Evolutionary conservation across 352 stramenopile species (phyloP), one percentile per base, ranked within the genome.

Genomic region (Globisporangium iwayamae): DNA sequence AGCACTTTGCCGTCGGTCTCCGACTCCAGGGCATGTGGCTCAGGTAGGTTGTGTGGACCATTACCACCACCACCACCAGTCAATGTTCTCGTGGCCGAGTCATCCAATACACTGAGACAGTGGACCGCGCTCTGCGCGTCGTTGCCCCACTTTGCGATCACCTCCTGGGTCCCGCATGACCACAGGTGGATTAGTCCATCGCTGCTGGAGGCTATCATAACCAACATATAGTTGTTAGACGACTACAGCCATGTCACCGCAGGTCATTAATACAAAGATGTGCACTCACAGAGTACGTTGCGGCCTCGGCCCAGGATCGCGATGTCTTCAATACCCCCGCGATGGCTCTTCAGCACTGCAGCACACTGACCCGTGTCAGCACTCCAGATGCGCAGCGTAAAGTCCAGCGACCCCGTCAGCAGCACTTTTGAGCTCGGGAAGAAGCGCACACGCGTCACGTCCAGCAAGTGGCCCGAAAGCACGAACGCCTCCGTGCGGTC

Each of bases 341-440:
- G 56, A 64, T 91, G 84, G 52, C 84, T 80, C 43, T 78, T 80
- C 22, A 93, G 57, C 34, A 88, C 75, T 1, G 79, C 81, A 3
- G 75, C 84, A 46, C 82, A 91, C 4, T 61, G 72, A 8, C 78
- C 83, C 4, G 22, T 64, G 20, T 74, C 62, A 0, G 78, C 57
- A 41, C 75, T 87, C 82, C 82, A 93, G 38, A 93, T 87, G 20
- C 80, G 76, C 45, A 93, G 65, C 47, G 76, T 89, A 36, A 90
- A 86, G 68, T 93, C 84, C 36, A 90, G 46, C n/a, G 81, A 88
- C 0, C 75, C 80, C 0, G 84, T 90, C 2, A 93, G 75, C 46
- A 89, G 52, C 22, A 93, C 84, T 48, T 86, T 75, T 16, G 79
- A 74, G 67, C 84, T 93, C 0, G 84, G 84, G 39, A 90, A 93